Conservation (phyloP, 331 rosid genomes). For the Acacia concinna region DNA sequence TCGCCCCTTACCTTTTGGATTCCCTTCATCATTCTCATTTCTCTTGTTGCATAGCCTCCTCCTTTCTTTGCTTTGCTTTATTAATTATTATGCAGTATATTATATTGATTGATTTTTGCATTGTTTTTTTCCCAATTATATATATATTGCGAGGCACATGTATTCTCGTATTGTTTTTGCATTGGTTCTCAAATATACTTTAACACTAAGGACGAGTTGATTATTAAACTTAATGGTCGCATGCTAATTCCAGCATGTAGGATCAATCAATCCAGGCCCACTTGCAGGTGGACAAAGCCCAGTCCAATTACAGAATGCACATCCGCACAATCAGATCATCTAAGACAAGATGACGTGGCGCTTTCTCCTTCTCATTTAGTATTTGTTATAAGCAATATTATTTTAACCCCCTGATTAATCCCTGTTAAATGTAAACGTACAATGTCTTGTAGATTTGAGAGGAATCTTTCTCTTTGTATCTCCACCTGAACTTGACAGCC, state of each 20-base stretch:
- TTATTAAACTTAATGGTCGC: too few relatives aligned
- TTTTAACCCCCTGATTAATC: not conserved
- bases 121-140: too few relatives aligned
- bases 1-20: slow-evolving; percentile 37
- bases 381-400: too few relatives aligned
- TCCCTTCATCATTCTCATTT: slow-evolving; percentile 37
- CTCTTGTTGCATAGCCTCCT: not conserved
- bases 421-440: not conserved
- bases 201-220: too few relatives aligned
- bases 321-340: not conserved
- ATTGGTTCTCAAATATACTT: too few relatives aligned
- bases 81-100: not conserved
- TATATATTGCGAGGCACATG: too few relatives aligned
- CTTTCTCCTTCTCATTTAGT: too few relatives aligned
- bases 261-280: not conserved
- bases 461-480: too few relatives aligned
- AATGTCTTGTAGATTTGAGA: not conserved
- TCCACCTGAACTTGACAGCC: too few relatives aligned
- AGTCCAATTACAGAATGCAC: not conserved
- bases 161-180: too few relatives aligned
- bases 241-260: not conserved
- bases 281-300: not conserved
- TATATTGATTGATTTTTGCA: not conserved
- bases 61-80: not conserved
- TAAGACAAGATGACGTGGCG: not conserved